A percentile compares a stretch with the other conserved stretches of the same genome.
Evolutionary conservation across 1,284 basidiomycete species (phyloP).

Genomic region (Pascua guehoae): DNA sequence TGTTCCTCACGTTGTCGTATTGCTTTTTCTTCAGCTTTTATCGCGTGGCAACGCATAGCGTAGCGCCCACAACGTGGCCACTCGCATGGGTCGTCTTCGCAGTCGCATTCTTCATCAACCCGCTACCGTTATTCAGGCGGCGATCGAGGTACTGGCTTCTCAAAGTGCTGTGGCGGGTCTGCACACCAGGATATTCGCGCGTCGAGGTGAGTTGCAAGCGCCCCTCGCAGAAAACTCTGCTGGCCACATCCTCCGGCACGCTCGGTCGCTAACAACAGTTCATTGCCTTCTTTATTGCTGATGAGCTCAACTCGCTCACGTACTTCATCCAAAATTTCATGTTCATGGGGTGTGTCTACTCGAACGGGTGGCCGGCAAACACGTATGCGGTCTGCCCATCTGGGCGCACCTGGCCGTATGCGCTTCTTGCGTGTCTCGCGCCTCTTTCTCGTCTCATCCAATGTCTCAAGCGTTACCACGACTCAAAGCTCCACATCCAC

Average conservation of each 20-base stretch:
- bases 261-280: slow-evolving; percentile 15
- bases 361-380: slow-evolving; percentile 37
- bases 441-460: slow-evolving; percentile 71
- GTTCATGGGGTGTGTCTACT: slow-evolving; percentile 45
- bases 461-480: slow-evolving; percentile 77
- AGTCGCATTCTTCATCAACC: slow-evolving; percentile 65
- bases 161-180: slow-evolving; percentile 59
- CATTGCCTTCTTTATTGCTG: slow-evolving; percentile 54
- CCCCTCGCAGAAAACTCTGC: not conserved
- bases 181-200: slow-evolving; percentile 65
- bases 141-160: slow-evolving; percentile 76
- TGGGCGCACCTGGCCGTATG: slow-evolving; percentile 55
- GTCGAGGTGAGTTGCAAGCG: slow-evolving; percentile 66
- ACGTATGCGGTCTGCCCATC: slow-evolving; percentile 64
- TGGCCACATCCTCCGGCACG: no score
- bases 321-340: slow-evolving; percentile 71
- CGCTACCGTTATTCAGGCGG: slow-evolving; percentile 65
- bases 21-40: slow-evolving; percentile 82
- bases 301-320: slow-evolving; percentile 70
- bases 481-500: slow-evolving; percentile 70
- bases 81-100: slow-evolving; percentile 74
- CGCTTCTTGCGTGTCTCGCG: slow-evolving; percentile 51
- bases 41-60: slow-evolving; percentile 55
- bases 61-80: slow-evolving; percentile 68
- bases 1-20: slow-evolving; percentile 71